Evolutionary conservation across 768 basidiomycete species (phyloP).

Genomic region (Lactarius hengduanensis): DNA sequence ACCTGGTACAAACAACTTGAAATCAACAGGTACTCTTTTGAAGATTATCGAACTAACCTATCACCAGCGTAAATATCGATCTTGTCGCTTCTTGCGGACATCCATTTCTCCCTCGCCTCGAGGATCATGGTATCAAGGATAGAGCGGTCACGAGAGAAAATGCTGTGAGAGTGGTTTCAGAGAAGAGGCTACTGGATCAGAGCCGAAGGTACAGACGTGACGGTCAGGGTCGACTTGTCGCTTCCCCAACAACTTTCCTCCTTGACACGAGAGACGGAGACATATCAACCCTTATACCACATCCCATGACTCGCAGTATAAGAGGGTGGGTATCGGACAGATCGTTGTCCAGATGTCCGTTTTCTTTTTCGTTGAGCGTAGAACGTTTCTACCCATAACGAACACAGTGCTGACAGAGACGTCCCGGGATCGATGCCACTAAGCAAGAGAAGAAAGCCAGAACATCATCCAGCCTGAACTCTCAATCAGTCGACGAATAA

Average conservation of each 20-base stretch:
- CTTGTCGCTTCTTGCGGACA: conserved; percentile 18
- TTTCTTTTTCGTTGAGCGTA: conserved; percentile 15
- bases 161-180: conserved; percentile 12
- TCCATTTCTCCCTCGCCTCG: conserved; percentile 24
- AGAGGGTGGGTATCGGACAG: no score
- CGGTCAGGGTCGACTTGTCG: conserved; percentile 41
- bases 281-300: background rate
- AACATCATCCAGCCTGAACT: conserved; percentile 63
- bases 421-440: conserved; percentile 56
- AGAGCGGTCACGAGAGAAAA: conserved; percentile 23
- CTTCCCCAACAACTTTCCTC: conserved; percentile 38
- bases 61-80: conserved; percentile 47
- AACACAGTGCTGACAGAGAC: conserved; percentile 51
- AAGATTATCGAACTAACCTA: conserved; percentile 32
- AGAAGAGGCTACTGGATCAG: background rate
- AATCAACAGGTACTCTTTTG: background rate
- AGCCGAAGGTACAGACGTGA: conserved; percentile 41
- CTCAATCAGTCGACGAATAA: conserved; percentile 14
- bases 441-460: conserved; percentile 61
- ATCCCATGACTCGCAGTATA: no score
- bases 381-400: conserved; percentile 37
- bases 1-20: conserved; percentile 8
- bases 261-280: conserved; percentile 37
- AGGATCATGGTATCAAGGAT: conserved; percentile 26
- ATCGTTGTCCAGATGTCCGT: no score